A percentile compares a stretch with the other conserved stretches of the same genome.
phyloP scores from a whole-genome alignment of 495 filamentous ascomycete genomes.

The Penicillium simplicissimum region DNA sequence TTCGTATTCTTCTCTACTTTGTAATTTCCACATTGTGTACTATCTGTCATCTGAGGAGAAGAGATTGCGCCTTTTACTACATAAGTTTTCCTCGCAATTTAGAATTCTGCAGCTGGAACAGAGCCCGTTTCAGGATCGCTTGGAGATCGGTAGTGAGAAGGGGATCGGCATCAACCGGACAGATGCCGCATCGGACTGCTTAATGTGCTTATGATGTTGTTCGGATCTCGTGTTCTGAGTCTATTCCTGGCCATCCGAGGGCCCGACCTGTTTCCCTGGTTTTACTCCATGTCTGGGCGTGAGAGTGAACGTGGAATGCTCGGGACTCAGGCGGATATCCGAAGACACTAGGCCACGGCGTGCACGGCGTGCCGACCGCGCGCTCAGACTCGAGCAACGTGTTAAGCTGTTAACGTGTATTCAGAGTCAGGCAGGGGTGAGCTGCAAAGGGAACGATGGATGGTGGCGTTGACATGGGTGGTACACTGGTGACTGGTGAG shows the following conservation, averaged over 20 bases:
- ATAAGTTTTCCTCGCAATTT: not conserved
- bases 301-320: not conserved
- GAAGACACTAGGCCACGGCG: not conserved
- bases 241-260: not conserved
- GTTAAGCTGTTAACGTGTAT: not conserved
- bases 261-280: not conserved
- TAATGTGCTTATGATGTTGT: not conserved
- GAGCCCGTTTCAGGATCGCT: not conserved
- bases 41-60: not conserved
- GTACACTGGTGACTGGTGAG: too few species aligned
- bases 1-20: not conserved
- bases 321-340: not conserved
- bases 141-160: not conserved
- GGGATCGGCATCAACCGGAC: not conserved
- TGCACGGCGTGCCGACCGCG: slow-evolving; percentile 5
- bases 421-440: not conserved
- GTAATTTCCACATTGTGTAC: not conserved
- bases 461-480: not conserved
- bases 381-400: not conserved
- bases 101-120: not conserved
- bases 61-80: not conserved
- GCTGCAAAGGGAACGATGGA: not conserved
- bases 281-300: not conserved
- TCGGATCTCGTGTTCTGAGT: not conserved
- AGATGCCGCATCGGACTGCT: not conserved